Base-by-base conservation (phyloP, 164 flowering plant species). In the Piper betle region DNA sequence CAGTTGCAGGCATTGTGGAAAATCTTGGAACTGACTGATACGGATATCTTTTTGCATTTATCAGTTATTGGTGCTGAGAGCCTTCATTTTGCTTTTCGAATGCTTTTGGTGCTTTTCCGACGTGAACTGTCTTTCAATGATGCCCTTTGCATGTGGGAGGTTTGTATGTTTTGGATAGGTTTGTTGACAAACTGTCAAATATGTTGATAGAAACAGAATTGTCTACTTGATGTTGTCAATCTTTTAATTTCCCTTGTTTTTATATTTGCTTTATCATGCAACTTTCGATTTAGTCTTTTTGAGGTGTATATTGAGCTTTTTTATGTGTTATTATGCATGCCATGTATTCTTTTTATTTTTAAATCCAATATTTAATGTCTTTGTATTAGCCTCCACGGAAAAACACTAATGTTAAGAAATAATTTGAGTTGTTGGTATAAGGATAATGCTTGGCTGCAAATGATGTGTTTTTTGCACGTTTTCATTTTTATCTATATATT, bases 111-210 rank as follows among this genome's bases (percentile, higher is more conserved):
- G 54, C 96, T 89, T 61, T 89, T 89, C 65, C 96, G 96, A 4
- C 81, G 96, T 66, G 96, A 89, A 70, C 70, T 89, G 52, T 78
- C 96, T 60, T 89, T 89, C 67, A 69, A 61, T 60, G 96, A 87
- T 62, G 87, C 86, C 65, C 94, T 89, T 73, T 75, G 78, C 68
- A 86, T 89, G 96, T 89, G 97, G 97, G 97, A 89, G 97, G 97
- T 89, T 68, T 72, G 93, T 71, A 38, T 61, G 41, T 48, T 15
- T 62, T 15, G 55, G 57, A 50, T 37, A 37, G 40, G 3, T 15
- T 59, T 9, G 18, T 42, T 60, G 53, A 10, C 1, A 6, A 39
- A 58, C 8, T 12, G 12, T 5, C 0, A 46, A 46, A 46, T 10
- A 9, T 46, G 3, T 5, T 10, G 2, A 46, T 10, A 10, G 50